Percentiles rank a stretch among this genome's conserved stretches.
These are phyloP conservation scores for Lentinula detonsa DNA, from an alignment of 768 basidiomycete genomes.

Conservation along the genomic window DNA sequence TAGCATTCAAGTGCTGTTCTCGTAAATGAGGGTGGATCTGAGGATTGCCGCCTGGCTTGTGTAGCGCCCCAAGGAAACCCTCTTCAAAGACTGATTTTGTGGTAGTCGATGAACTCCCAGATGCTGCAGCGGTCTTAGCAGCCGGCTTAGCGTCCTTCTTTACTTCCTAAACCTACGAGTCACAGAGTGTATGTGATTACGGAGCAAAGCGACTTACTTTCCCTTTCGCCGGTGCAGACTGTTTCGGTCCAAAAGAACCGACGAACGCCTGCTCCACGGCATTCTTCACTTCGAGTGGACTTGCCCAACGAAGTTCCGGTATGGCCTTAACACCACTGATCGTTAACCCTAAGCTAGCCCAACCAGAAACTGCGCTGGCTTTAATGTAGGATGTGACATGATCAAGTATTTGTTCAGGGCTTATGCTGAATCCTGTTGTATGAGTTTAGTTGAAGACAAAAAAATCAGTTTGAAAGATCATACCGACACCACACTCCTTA, in stretches of 20 bases:
- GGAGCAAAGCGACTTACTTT: constrained; percentile 38
- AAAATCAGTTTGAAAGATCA: constrained; percentile 20
- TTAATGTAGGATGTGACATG: constrained; percentile 54
- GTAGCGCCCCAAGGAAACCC: constrained; percentile 88
- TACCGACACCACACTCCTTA: constrained; percentile 82
- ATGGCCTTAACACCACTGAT: constrained; percentile 58
- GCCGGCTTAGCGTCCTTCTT: constrained; percentile 30
- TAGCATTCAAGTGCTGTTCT: constrained; percentile 74
- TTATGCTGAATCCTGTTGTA: constrained; percentile 69
- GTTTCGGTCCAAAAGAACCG: constrained; percentile 69
- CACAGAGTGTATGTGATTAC: background rate
- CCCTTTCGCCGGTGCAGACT: constrained; percentile 54
- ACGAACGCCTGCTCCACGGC: constrained; percentile 66
- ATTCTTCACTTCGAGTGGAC: constrained; percentile 78
- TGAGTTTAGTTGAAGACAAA: background rate
- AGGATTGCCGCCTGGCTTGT: constrained; percentile 91
- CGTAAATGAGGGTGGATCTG: constrained; percentile 76
- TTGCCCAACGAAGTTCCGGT: constrained; percentile 74
- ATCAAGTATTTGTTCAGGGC: constrained; percentile 52
- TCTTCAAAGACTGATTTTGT: constrained; percentile 81
- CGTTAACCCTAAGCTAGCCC: constrained; percentile 67
- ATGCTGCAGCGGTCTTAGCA: constrained; percentile 15
- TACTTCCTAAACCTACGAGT: constrained; percentile 35
- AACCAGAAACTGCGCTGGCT: constrained; percentile 53
- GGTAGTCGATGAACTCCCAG: constrained; percentile 28